phyloP scores from a whole-genome alignment of 2,329 filamentous ascomycete species.

The Trichoderma sp. region DNA sequence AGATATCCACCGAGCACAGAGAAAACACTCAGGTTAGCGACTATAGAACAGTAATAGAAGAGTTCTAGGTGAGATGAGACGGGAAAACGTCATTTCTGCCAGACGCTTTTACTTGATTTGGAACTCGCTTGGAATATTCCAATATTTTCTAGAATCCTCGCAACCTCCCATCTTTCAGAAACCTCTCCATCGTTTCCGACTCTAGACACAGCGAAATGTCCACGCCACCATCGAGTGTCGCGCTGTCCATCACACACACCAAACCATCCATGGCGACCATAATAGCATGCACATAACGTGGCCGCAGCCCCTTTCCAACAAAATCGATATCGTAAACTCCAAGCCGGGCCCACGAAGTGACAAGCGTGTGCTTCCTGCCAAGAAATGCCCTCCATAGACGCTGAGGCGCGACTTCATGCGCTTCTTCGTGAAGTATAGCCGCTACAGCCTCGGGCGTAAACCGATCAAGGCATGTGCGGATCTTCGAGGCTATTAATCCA shows the following conservation, averaged over 20 bases:
- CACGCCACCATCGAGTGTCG: neutral
- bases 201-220: neutral
- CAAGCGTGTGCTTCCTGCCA: neutral
- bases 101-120: neutral
- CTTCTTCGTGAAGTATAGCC: neutral
- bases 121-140: neutral
- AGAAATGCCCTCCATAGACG: neutral
- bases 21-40: neutral
- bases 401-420: neutral
- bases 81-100: neutral
- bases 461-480: neutral
- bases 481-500: neutral
- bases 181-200: neutral
- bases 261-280: neutral
- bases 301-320: neutral
- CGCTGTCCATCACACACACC: neutral
- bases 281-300: neutral
- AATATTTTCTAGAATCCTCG: neutral
- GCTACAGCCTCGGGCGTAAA: neutral
- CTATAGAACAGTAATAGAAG: neutral
- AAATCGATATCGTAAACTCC: neutral
- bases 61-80: neutral
- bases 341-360: neutral
- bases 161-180: neutral
- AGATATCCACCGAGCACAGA: neutral